phyloP scores from a whole-genome alignment of 371 early-diverging fungal species.

The Mortierella sp. region DNA sequence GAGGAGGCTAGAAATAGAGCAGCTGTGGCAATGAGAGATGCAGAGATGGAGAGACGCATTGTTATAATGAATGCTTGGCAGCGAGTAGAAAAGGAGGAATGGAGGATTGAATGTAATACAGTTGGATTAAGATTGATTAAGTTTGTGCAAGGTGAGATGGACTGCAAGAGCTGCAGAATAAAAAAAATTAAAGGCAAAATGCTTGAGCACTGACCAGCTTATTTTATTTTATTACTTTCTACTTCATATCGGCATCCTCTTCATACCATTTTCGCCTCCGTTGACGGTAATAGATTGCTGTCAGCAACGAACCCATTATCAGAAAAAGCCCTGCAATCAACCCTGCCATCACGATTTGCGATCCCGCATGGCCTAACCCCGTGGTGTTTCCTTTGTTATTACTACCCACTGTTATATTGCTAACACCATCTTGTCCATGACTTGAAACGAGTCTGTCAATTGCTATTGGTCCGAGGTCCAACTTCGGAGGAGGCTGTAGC shows the following conservation, averaged over 20 bases:
- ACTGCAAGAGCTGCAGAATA: not conserved
- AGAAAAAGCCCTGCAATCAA: conserved; percentile 9
- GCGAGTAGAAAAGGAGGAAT: too few relatives aligned
- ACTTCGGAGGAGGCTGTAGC: not conserved
- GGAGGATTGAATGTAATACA: too few relatives aligned
- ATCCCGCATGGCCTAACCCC: conserved; percentile 2
- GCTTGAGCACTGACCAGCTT: not conserved
- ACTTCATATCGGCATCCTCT: not conserved
- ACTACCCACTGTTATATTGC: not conserved
- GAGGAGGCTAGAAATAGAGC: not conserved
- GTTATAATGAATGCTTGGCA: not conserved
- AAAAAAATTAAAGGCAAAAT: not conserved
- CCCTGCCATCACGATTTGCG: conserved; percentile 19
- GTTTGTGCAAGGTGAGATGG: not conserved
- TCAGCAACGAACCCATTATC: conserved; percentile 9
- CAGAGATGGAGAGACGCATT: conserved; percentile 23
- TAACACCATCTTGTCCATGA: not conserved
- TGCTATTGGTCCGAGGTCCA: not conserved
- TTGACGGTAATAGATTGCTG: conserved; percentile 13
- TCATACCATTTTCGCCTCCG: conserved; percentile 12
- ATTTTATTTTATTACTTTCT: not conserved
- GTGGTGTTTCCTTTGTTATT: too few relatives aligned
- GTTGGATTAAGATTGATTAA: not conserved
- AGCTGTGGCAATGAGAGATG: conserved; percentile 5
- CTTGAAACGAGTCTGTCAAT: not conserved